Conservation (phyloP, 1,139 yeast genomes). For the Diutina mesorugosa region DNA sequence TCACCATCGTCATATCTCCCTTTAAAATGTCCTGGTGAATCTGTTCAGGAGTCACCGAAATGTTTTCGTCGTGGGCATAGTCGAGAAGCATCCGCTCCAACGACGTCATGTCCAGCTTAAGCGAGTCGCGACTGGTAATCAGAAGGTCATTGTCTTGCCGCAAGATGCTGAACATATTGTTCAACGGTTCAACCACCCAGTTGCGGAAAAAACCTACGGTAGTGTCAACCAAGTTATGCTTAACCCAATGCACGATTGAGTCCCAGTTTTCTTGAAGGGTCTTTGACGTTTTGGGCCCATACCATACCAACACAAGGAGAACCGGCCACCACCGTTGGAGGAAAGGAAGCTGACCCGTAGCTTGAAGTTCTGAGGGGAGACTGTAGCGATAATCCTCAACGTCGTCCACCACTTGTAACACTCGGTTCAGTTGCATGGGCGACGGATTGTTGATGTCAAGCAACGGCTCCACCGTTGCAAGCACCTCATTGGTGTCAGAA, state of each 20-base stretch:
- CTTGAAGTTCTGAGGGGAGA: neutral
- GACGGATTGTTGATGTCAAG: neutral
- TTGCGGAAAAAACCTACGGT: constrained; percentile 54
- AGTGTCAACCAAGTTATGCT: constrained; percentile 50
- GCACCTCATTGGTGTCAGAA: neutral
- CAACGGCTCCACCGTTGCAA: neutral
- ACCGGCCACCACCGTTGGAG: neutral
- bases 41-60: constrained; percentile 11
- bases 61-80: constrained; percentile 34
- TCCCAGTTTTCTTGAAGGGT: neutral
- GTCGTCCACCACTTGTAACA: neutral
- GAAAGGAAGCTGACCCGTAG: neutral
- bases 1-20: constrained; percentile 70
- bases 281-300: neutral
- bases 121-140: constrained; percentile 67
- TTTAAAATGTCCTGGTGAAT: constrained; percentile 34
- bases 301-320: neutral
- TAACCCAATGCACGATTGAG: constrained; percentile 31
- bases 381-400: neutral
- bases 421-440: neutral
- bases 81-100: constrained; percentile 81
- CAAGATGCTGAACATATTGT: constrained; percentile 62
- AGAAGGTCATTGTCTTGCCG: constrained; percentile 72
- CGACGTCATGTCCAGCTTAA: constrained; percentile 66
- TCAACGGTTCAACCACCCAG: constrained; percentile 76